Conservation (phyloP, 1,284 basidiomycete genomes). For the Fomitopsis palustris region DNA sequence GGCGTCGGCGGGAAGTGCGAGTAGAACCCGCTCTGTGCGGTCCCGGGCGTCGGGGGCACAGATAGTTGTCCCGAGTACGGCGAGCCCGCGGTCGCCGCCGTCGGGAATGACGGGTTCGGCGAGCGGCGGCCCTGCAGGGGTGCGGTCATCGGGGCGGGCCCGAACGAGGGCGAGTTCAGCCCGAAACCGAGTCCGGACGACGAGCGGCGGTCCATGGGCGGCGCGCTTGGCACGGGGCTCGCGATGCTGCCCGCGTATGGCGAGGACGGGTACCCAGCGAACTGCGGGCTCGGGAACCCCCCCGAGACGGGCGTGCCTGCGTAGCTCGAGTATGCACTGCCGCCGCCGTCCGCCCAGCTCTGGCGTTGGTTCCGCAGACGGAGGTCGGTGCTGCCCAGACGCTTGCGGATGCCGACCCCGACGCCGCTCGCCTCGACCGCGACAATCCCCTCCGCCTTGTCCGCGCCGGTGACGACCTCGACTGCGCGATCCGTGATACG, state of each 20-base stretch:
- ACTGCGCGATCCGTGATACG: slow-evolving; percentile 63
- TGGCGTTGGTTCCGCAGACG: slow-evolving; percentile 32
- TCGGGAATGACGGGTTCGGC: slow-evolving; percentile 14
- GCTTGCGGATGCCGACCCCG: slow-evolving; percentile 39
- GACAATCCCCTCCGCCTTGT: slow-evolving; percentile 53
- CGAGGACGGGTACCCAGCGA: slow-evolving; percentile 22
- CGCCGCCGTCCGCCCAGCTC: slow-evolving; percentile 44
- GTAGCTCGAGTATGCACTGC: slow-evolving; percentile 36
- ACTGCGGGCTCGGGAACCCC: slow-evolving; percentile 31
- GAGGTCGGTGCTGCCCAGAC: slow-evolving; percentile 44
- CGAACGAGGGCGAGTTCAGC: slow-evolving; percentile 24
- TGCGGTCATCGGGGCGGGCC: slow-evolving; percentile 18
- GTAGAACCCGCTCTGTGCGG: slow-evolving; percentile 24
- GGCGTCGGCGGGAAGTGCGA: slow-evolving; percentile 38
- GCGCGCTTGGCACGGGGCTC: slow-evolving; percentile 24
- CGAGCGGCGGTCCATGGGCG: slow-evolving; percentile 20
- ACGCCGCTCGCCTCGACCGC: slow-evolving; percentile 58
- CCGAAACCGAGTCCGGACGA: slow-evolving; percentile 33
- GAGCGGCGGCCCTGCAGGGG: slow-evolving; percentile 7
- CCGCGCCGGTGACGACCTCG: slow-evolving; percentile 62
- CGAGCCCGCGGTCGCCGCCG: slow-evolving; percentile 22
- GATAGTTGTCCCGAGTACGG: slow-evolving; percentile 21
- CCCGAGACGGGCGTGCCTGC: slow-evolving; percentile 35
- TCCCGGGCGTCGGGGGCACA: slow-evolving; percentile 19
- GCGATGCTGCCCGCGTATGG: slow-evolving; percentile 16